These are phyloP conservation scores for Kondoa malvinella DNA, from an alignment of 768 basidiomycete genomes.

Conservation along the genomic window DNA sequence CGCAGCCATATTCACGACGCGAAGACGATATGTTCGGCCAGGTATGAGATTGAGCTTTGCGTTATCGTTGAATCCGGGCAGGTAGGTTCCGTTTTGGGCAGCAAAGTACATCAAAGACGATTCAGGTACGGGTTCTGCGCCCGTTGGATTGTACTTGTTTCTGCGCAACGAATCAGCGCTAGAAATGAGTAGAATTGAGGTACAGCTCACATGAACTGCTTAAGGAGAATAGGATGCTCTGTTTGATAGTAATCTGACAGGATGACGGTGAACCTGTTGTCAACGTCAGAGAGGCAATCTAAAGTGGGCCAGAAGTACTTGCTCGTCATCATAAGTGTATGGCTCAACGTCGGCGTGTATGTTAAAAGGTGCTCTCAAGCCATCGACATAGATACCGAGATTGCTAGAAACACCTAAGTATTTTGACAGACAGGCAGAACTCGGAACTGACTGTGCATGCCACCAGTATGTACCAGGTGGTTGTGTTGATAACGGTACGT, in stretches of 20 bases:
- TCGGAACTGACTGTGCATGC: not conserved
- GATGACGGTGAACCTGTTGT: not conserved
- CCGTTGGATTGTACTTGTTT: conserved; percentile 41
- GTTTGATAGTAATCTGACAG: conserved; percentile 45
- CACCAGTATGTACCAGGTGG: conserved; percentile 12
- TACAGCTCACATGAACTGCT: conserved; percentile 55
- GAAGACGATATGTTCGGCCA: conserved; percentile 76
- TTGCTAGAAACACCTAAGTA: not conserved
- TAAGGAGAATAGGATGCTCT: conserved; percentile 46
- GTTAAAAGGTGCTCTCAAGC: conserved; percentile 69
- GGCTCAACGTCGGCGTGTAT: conserved; percentile 45
- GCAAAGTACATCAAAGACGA: conserved; percentile 64
- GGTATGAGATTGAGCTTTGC: conserved; percentile 65
- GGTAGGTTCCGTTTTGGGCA: conserved; percentile 53
- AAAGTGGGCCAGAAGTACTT: conserved; percentile 73
- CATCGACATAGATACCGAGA: conserved; percentile 23
- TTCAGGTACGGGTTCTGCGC: conserved; percentile 32
- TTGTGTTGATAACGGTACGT: conserved; percentile 39
- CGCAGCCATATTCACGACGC: conserved; percentile 64
- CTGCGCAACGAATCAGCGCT: conserved; percentile 9
- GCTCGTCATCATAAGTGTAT: conserved; percentile 71
- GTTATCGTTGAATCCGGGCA: conserved; percentile 58
- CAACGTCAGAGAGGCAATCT: conserved; percentile 2
- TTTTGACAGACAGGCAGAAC: no score
- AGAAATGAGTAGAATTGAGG: not conserved